These are phyloP conservation scores for Pisolithus tinctorius DNA, from an alignment of 768 basidiomycete genomes.

Conservation along the genomic window DNA sequence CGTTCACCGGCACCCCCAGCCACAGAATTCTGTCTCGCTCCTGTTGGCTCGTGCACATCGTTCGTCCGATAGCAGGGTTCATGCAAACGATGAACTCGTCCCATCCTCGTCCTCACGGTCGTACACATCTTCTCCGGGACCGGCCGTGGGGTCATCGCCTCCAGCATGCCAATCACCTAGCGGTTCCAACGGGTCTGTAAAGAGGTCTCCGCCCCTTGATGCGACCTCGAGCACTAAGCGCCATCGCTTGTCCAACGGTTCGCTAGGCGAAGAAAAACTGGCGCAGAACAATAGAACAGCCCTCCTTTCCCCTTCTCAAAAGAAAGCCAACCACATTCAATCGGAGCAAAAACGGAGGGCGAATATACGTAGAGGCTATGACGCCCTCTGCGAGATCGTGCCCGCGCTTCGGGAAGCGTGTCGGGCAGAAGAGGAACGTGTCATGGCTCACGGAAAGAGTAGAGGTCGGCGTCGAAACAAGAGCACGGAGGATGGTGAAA, in stretches of 20 bases:
- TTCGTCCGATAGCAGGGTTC: constrained; percentile 4
- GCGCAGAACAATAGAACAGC: constrained; percentile 10
- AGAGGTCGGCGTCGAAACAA: constrained; percentile 32
- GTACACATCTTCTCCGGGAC: constrained; percentile 4
- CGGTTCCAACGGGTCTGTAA: constrained; percentile 14
- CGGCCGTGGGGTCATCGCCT: constrained; percentile 15
- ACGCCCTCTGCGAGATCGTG: constrained; percentile 77
- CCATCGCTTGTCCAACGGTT: constrained; percentile 17
- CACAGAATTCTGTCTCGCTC: constrained; percentile 14
- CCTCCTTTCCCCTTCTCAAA: constrained; percentile 76
- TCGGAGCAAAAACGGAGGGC: constrained; percentile 92
- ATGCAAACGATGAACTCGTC: constrained; percentile 2
- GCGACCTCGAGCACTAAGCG: constrained; percentile 27
- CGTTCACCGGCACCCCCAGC: constrained; percentile 10
- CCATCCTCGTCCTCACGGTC: constrained; percentile 2
- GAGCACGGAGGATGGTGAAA: constrained; percentile 47
- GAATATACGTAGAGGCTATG: constrained; percentile 85
- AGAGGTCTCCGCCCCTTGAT: constrained; percentile 22
- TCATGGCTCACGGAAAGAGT: constrained; percentile 25
- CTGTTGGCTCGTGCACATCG: constrained; percentile 13
- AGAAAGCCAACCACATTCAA: constrained; percentile 91
- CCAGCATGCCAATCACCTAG: constrained; percentile 20
- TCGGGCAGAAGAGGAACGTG: constrained; percentile 60
- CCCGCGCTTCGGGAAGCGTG: constrained; percentile 81
- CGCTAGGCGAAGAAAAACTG: constrained; percentile 8